Percentiles rank a stretch among this genome's conserved stretches.
Conservation (phyloP, 208 protist species). For the Leishmania turanica region DNA sequence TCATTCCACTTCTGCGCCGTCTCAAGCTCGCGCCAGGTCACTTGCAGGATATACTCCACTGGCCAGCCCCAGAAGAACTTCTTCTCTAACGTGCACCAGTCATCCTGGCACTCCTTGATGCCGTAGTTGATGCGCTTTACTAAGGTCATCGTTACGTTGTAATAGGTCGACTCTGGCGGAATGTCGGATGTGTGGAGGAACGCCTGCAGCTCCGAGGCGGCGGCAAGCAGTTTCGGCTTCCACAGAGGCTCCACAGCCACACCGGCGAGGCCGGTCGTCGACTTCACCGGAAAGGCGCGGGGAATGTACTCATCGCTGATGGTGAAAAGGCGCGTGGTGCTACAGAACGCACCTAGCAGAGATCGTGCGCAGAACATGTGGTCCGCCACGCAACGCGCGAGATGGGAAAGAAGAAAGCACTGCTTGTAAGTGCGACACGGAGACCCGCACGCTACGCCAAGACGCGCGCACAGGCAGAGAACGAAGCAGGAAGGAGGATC, state of each 20-base stretch:
- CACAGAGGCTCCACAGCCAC: constrained; percentile 91
- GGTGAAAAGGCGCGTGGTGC: constrained; percentile 50
- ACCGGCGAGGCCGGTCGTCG: constrained; percentile 87
- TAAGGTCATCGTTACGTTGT: constrained; percentile 91
- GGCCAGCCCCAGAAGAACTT: constrained; percentile 93
- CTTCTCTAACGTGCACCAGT: constrained; percentile 92
- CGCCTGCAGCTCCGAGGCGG: constrained; percentile 79
- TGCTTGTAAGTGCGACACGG: not conserved
- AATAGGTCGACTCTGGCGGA: constrained; percentile 91
- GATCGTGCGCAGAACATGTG: constrained; percentile 26
- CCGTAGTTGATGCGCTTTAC: constrained; percentile 91
- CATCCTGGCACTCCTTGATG: constrained; percentile 88
- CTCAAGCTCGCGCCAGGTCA: constrained; percentile 91
- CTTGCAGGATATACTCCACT: constrained; percentile 91
- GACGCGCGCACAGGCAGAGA: not conserved
- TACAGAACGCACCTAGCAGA: constrained; percentile 46
- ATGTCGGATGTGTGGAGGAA: constrained; percentile 88
- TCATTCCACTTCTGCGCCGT: constrained; percentile 94
- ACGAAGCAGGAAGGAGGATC: not conserved
- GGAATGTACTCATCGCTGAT: constrained; percentile 94
- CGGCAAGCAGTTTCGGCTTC: constrained; percentile 91
- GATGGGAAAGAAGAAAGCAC: not conserved
- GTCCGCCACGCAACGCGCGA: not conserved
- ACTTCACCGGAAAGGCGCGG: constrained; percentile 90
- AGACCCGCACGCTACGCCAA: not conserved